These are phyloP conservation scores for Verticillium zaregamsianum DNA, from an alignment of 2,329 filamentous ascomycete genomes.

Conservation along the genomic window DNA sequence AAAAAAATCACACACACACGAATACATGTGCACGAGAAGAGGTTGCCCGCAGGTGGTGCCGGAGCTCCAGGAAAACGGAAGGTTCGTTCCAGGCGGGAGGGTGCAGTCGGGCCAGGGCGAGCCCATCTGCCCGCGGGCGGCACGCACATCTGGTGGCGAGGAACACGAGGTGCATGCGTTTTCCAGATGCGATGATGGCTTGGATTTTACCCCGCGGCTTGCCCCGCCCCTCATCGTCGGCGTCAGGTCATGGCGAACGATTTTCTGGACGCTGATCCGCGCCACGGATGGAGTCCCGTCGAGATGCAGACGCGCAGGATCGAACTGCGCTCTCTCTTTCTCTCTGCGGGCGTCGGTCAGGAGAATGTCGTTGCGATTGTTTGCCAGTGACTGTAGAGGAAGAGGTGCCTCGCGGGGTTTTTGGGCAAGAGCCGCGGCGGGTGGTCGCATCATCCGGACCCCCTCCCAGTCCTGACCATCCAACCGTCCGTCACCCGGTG, in stretches of 20 bases:
- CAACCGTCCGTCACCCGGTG: not conserved
- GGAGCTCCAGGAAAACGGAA: not conserved
- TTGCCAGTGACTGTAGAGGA: too few relatives aligned
- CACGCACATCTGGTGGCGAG: not conserved
- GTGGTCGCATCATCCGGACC: not conserved
- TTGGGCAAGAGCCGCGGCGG: not conserved
- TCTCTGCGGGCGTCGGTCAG: not conserved
- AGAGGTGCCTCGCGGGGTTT: too few relatives aligned
- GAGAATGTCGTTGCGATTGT: not conserved
- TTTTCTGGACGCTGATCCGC: not conserved
- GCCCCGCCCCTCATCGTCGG: not conserved
- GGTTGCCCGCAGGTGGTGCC: not conserved
- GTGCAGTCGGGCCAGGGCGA: not conserved
- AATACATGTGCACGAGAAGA: too few relatives aligned
- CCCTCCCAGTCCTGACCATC: not conserved
- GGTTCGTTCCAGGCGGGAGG: not conserved
- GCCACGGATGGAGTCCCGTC: not conserved
- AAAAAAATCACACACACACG: not conserved
- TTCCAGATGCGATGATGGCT: not conserved
- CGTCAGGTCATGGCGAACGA: not conserved
- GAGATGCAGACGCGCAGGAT: not conserved
- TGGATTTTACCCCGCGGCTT: not conserved
- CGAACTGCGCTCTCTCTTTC: not conserved
- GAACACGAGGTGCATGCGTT: not conserved
- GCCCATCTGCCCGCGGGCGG: not conserved